A percentile compares a stretch with the other conserved stretches of the same genome.
Conservation (phyloP, 192 early-diverging fungal genomes). For the Fimicolochytrium jonesii region DNA sequence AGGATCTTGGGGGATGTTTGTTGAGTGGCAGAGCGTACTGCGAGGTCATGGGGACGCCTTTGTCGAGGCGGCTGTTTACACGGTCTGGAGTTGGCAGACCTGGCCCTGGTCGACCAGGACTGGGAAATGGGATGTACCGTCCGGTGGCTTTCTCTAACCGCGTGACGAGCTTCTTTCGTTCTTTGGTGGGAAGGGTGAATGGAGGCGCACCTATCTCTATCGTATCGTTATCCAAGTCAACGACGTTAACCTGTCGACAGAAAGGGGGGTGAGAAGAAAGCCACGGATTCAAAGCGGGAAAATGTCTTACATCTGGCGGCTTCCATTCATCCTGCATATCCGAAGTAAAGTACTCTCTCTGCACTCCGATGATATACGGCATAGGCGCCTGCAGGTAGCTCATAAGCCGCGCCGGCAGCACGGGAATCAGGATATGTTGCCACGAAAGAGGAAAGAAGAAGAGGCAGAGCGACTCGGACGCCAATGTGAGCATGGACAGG, state of each 20-base stretch:
- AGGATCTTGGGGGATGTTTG: conserved; percentile 33
- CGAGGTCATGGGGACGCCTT: conserved; percentile 54
- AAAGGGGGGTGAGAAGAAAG: background rate
- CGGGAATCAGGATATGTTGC: conserved; percentile 75
- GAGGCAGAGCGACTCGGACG: conserved; percentile 57
- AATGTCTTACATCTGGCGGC: conserved; percentile 57
- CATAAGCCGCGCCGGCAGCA: conserved; percentile 62
- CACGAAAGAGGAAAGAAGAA: conserved; percentile 71
- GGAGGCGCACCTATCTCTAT: conserved; percentile 43
- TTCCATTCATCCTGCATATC: conserved; percentile 49
- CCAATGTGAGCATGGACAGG: conserved; percentile 65
- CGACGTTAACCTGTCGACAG: conserved; percentile 35
- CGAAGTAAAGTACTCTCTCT: conserved; percentile 44
- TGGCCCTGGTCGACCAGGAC: background rate
- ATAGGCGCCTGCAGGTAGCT: conserved; percentile 68
- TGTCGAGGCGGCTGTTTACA: conserved; percentile 26
- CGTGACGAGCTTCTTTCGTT: conserved; percentile 59
- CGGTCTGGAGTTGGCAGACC: conserved; percentile 5
- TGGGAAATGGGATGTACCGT: background rate
- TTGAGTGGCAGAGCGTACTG: conserved; percentile 58
- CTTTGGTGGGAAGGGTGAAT: conserved; percentile 51
- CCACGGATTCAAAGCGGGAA: conserved; percentile 8
- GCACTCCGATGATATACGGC: conserved; percentile 73
- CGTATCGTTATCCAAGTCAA: conserved; percentile 68
- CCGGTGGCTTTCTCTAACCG: conserved; percentile 58